These are phyloP conservation scores for Fraxinus cuspidata DNA, from an alignment of 257 asterid species.

Conservation along the genomic window DNA sequence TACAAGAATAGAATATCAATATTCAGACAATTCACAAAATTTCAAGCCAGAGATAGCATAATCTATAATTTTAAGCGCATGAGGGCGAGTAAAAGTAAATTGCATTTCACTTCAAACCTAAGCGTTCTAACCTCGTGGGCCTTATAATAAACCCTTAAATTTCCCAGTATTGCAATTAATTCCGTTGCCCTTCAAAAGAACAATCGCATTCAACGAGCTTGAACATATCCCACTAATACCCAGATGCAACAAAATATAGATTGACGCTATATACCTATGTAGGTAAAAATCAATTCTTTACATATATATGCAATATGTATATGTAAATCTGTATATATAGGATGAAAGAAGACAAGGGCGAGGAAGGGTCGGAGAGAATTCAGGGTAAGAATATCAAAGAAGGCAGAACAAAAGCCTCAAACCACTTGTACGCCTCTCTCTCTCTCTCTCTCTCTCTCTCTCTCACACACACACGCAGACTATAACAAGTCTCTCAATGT, in stretches of 20 bases:
- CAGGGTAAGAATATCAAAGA: slow-evolving; percentile 27
- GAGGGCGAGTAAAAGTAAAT: slow-evolving; percentile 30
- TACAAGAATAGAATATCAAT: slow-evolving; percentile 8
- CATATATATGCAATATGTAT: neutral
- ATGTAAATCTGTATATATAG: neutral
- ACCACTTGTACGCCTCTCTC: slow-evolving; percentile 19
- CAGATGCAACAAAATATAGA: neutral
- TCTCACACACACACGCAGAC: neutral
- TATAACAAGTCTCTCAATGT: neutral
- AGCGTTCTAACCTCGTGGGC: slow-evolving; percentile 30
- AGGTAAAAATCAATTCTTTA: neutral
- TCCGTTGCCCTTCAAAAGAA: slow-evolving; percentile 29
- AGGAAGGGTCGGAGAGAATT: slow-evolving; percentile 31
- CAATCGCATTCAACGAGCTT: slow-evolving; percentile 39
- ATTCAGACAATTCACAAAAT: slow-evolving; percentile 10
- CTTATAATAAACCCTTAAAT: slow-evolving; percentile 32
- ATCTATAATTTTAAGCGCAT: slow-evolving; percentile 40
- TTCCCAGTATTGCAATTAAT: slow-evolving; percentile 31
- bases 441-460: slow-evolving; percentile 9
- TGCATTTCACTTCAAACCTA: slow-evolving; percentile 31
- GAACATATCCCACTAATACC: slow-evolving; percentile 1
- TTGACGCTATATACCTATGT: neutral
- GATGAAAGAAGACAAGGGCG: slow-evolving; percentile 7
- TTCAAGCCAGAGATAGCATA: slow-evolving; percentile 28
- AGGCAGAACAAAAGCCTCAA: slow-evolving; percentile 28